These are phyloP conservation scores for Saraca asoca DNA, from an alignment of 331 rosid genomes.

Conservation along the genomic window DNA sequence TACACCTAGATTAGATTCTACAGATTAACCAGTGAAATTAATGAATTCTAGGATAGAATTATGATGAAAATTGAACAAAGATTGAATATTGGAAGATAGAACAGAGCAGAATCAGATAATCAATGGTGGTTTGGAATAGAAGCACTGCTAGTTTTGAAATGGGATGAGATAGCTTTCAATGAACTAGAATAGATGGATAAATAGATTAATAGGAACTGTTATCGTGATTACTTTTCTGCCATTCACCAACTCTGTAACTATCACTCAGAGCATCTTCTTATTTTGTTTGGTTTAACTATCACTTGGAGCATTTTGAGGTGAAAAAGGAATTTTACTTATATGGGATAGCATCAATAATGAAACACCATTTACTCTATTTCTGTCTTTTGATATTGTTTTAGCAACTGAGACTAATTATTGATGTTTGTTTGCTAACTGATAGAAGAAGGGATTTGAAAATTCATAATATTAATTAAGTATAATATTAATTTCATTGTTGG, in stretches of 20 bases:
- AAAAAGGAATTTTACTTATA: too few relatives aligned
- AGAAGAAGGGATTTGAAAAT: too few relatives aligned
- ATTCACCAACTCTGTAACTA: slow-evolving; percentile 37
- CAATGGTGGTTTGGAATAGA: slow-evolving; percentile 46
- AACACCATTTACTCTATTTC: too few relatives aligned
- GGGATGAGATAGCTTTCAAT: slow-evolving; percentile 43
- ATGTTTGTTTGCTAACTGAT: too few relatives aligned
- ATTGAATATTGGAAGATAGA: slow-evolving; percentile 4
- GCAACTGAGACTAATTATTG: too few relatives aligned
- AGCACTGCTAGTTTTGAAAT: slow-evolving; percentile 46
- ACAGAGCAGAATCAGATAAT: slow-evolving; percentile 33
- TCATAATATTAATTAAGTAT: too few relatives aligned
- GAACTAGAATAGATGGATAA: slow-evolving; percentile 48
- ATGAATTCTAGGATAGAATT: slow-evolving; percentile 36
- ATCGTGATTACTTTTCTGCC: slow-evolving; percentile 62
- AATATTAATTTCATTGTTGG: too few relatives aligned
- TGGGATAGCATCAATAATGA: too few relatives aligned
- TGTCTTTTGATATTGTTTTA: too few relatives aligned
- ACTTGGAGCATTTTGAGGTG: too few relatives aligned
- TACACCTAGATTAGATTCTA: neutral
- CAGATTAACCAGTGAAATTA: too few relatives aligned
- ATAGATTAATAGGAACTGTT: slow-evolving; percentile 37
- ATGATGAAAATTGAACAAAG: slow-evolving; percentile 11
- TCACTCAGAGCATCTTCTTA: neutral
- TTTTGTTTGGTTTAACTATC: too few relatives aligned